Evolutionary conservation across 257 asterid species (phyloP), one percentile per base, ranked within the genome.

Genomic region (Henckelia pumila): DNA sequence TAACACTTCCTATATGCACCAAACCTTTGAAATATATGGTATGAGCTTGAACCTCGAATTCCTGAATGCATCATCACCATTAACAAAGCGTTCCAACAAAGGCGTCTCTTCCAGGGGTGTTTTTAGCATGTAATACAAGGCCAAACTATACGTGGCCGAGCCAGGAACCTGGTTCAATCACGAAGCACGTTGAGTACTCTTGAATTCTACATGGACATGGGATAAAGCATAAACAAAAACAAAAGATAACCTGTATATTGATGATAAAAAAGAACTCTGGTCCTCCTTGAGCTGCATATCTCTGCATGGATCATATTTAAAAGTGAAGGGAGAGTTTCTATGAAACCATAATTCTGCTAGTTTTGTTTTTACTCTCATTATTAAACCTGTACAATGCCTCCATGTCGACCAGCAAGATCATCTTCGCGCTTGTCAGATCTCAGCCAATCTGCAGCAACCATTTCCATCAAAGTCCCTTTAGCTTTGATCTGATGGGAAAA

Each of bases 391-490:
- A 91, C 95, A 50, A 91, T 88, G 88, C 93, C 73, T 62, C 87
- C 89, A 4, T 76, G 67, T 19, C 89, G 88, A 68, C 88, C 81
- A 8, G 86, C 85, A 63, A 91, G 85, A 80, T 91, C 79, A 58
- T 88, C 95, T 80, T 91, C 95, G n/a, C 89, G 93, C 52, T 73
- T 81, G 55, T 83, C 78, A 4, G 96, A 91, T 75, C 77, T 85
- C 64, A 91, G 77, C 95, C 96, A 91, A 71, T 91, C 97, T 6
- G 95, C 96, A 61, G 76, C 96, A 53, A 88, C 89, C 84, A 91
- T 63, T 73, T 85, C 81, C 89, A 87, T 78, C 86, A 85, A 76
- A 52, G 87, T 82, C 59, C 80, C 83, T 69, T 82, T 86, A 28
- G 96, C 91, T 75, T 84, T 86, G 59, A 87, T 75, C 95, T 91